Base-by-base conservation (phyloP, 768 basidiomycete species). In the Boletus subcaerulescens region DNA sequence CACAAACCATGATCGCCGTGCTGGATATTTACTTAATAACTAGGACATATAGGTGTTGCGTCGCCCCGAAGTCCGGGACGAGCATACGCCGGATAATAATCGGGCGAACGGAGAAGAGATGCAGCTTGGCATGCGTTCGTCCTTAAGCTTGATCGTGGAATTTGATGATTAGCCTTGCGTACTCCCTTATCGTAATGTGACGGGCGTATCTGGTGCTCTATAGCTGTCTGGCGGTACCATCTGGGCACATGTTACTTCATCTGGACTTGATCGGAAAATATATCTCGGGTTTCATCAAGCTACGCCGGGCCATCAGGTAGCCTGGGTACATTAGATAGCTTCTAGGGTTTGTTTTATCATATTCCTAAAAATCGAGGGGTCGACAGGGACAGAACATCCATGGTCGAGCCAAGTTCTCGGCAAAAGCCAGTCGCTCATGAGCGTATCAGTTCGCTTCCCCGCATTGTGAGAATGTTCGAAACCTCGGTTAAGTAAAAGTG, bases 1-100 rank as follows among this genome's bases (percentile, higher is more conserved):
- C 20, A 6, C n/a, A 17, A 36, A 26, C 5, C 11, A 53, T 59
- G 47, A 59, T 50, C 48, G 58, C 58, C 58, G 58, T 6, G 10
- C 26, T 18, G 17, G 8, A 31, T 11, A n/a, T 36, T 17, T 11
- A n/a, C 15, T 17, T 13, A 12, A 59, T 20, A 41, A 14, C 26
- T 11, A 17, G 3, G 31, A 10, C 31, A 8, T 41, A 38, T 12
- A 11, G 42, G 39, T 3, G 20, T 32, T 20, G 45, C 2, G 7
- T 51, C 17, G 33, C 1, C 8, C 42, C 42, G 26, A 26, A 36
- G 29, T 20, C 41, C 41, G 45, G 54, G 41, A 38, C 15, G 8
- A 48, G 18, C 4, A 3, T 46, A 12, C n/a, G 7, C 45, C 45
- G 20, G 35, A 29, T 29, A 26, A 31, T 11, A 26, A 24, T 12